Percentiles rank a stretch among this genome's conserved stretches.
These are phyloP conservation scores for Cladochytrium tenue DNA, from an alignment of 371 early-diverging fungal genomes.

Conservation along the genomic window DNA sequence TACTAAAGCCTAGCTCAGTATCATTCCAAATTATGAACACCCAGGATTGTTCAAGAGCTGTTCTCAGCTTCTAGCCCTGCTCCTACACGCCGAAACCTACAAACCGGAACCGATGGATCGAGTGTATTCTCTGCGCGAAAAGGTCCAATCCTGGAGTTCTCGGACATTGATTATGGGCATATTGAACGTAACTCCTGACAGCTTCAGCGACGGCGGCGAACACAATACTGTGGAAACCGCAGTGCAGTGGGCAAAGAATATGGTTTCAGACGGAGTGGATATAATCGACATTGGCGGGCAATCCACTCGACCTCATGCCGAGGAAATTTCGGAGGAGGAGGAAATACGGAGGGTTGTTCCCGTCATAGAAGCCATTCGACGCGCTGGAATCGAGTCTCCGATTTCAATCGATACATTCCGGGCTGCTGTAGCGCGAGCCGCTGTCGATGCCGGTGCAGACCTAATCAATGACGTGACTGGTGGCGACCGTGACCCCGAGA, in stretches of 20 bases:
- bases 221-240: constrained; percentile 66
- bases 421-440: constrained; percentile 77
- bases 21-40: constrained; percentile 86
- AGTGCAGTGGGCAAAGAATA: constrained; percentile 64
- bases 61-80: constrained; percentile 74
- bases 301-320: constrained; percentile 89
- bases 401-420: constrained; percentile 95
- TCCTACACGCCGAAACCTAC: constrained; percentile 55
- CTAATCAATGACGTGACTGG: constrained; percentile 95
- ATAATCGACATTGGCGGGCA: constrained; percentile 96
- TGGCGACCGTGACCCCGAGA: constrained; percentile 77
- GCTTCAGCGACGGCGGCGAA: constrained; percentile 91
- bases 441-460: constrained; percentile 83
- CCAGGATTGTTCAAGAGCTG: constrained; percentile 80
- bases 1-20: constrained; percentile 55
- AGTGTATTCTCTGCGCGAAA: constrained; percentile 17
- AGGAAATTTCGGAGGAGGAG: constrained; percentile 73
- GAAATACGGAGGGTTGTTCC: constrained; percentile 86
- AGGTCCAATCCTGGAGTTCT: constrained; percentile 51
- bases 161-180: constrained; percentile 93
- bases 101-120: constrained; percentile 25
- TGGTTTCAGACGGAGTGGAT: constrained; percentile 82
- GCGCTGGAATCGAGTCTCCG: constrained; percentile 58
- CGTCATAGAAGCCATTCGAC: constrained; percentile 76
- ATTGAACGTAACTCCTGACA: constrained; percentile 94